Evolutionary conservation across 2,329 filamentous ascomycete genomes (phyloP).

Genomic region (Coniosporium tulheliwenetii): DNA sequence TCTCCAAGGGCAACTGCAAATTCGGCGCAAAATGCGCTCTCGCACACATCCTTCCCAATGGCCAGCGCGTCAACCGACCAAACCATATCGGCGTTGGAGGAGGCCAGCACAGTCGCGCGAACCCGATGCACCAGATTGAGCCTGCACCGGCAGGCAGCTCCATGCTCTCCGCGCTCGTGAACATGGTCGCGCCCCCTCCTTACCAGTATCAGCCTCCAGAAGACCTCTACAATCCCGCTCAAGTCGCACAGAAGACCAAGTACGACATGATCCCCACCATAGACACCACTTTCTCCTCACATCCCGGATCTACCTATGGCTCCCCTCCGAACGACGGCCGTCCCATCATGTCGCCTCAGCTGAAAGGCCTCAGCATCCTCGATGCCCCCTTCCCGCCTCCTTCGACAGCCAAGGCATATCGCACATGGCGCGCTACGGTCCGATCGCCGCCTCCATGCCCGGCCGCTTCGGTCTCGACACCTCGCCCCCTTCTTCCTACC

Average conservation of each 20-base stretch:
- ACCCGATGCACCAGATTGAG: constrained; percentile 38
- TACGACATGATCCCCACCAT: constrained; percentile 39
- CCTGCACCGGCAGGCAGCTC: constrained; percentile 61
- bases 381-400: constrained; percentile 83
- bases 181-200: constrained; percentile 18
- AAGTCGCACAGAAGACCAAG: constrained; percentile 14
- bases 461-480: constrained; percentile 83
- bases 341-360: constrained; percentile 58
- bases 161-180: constrained; percentile 44
- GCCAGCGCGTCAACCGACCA: constrained; percentile 73
- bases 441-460: constrained; percentile 83
- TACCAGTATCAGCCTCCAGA: constrained; percentile 18
- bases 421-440: constrained; percentile 75
- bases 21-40: constrained; percentile 97
- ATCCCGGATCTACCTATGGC: constrained; percentile 53
- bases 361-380: constrained; percentile 67
- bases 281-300: constrained; percentile 42
- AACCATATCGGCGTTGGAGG: constrained; percentile 19
- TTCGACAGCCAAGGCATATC: constrained; percentile 95
- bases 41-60: constrained; percentile 87
- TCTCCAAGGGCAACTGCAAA: constrained; percentile 80
- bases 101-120: constrained; percentile 31
- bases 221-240: constrained; percentile 19
- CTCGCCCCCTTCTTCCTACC: constrained; percentile 40
- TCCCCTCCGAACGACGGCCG: constrained; percentile 68